These are phyloP conservation scores for Stagonosporopsis cucurbitacearum DNA, from an alignment of 2,329 filamentous ascomycete genomes.

Conservation along the genomic window DNA sequence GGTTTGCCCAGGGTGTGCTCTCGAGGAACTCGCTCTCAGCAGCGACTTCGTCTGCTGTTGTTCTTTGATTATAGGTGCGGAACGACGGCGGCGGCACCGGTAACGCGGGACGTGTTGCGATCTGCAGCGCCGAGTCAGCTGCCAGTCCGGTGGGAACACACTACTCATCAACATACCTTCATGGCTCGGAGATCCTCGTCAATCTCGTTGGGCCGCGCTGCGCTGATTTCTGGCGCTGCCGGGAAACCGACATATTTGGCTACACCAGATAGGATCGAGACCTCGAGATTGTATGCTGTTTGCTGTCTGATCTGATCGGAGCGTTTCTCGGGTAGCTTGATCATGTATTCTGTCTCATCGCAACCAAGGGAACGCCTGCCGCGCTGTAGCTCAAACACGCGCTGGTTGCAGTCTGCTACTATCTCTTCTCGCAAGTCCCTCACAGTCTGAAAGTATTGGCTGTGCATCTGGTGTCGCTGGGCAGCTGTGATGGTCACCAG, in stretches of 20 bases:
- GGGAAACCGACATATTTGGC: slow-evolving; percentile 97
- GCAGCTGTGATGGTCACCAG: slow-evolving; percentile 75
- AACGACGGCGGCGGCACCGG: slow-evolving; percentile 40
- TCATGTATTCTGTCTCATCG: slow-evolving; percentile 79
- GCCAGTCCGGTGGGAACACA: slow-evolving; percentile 18
- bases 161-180: slow-evolving; percentile 67
- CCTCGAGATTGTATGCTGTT: slow-evolving; percentile 91
- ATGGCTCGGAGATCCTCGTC: slow-evolving; percentile 90
- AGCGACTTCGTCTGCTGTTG: slow-evolving; percentile 59
- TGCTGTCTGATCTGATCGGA: slow-evolving; percentile 83
- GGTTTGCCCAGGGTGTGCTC: slow-evolving; percentile 91
- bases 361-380: slow-evolving; percentile 81
- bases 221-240: slow-evolving; percentile 82
- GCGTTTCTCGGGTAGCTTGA: slow-evolving; percentile 78
- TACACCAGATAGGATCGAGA: slow-evolving; percentile 86
- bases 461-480: slow-evolving; percentile 83
- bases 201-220: slow-evolving; percentile 74
- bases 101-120: slow-evolving; percentile 38
- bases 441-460: slow-evolving; percentile 87
- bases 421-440: slow-evolving; percentile 82
- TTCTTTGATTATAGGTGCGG: slow-evolving; percentile 45
- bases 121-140: slow-evolving; percentile 40
- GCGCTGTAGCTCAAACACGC: slow-evolving; percentile 92
- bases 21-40: slow-evolving; percentile 88
- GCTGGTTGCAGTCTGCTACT: slow-evolving; percentile 80